Base-by-base conservation (phyloP, 257 asterid genomes). In the Marsdenia floribunda region DNA sequence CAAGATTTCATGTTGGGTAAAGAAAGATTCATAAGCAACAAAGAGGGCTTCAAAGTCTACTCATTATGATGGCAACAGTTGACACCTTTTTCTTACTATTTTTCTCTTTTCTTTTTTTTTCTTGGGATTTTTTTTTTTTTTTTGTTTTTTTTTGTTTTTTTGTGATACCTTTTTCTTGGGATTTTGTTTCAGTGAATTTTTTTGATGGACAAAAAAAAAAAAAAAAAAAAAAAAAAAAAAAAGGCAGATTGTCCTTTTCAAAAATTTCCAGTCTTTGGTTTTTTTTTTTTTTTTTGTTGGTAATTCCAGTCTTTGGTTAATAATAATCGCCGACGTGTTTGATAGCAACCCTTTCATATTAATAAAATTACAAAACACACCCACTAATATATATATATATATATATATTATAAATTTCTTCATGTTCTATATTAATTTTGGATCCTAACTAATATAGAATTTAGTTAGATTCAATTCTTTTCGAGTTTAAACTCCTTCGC, bases 1-100 rank as follows among this genome's bases (percentile, higher is more conserved):
- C 46, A 70, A 70, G 80, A 76, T 76, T 76, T 70, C 18, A 3
- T 76, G 80, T 70, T 70, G 75, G 80, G 71, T 35, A 70, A 76
- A 76, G 80, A 47, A 76, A 76, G 80, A 76, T 76, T 70, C 19
- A 42, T 11, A 70, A 70, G 44, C 71, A 35, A 76, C 44, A 35
- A 76, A 76, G 76, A n/a, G 10, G 44, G 38, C 42, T 12, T 21
- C 26, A 70, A 70, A 61, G 80, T 60, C 57, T 13, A 5, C 44
- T 70, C 46, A 38, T 76, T 52, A 76, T 76, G 46, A 76, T 70
- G 75, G 42, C 75, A 59, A 76, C 47, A 59, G 71, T 76, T 47
- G 80, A 47, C 80, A 35, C 15, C 15, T 12, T 11, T 68, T 46
- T 76, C 22, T 16, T 0, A 60, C 29, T 0, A 4, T 49, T 63